phyloP scores from a whole-genome alignment of 2,329 filamentous ascomycete species.

The Alternaria ethzedia region DNA sequence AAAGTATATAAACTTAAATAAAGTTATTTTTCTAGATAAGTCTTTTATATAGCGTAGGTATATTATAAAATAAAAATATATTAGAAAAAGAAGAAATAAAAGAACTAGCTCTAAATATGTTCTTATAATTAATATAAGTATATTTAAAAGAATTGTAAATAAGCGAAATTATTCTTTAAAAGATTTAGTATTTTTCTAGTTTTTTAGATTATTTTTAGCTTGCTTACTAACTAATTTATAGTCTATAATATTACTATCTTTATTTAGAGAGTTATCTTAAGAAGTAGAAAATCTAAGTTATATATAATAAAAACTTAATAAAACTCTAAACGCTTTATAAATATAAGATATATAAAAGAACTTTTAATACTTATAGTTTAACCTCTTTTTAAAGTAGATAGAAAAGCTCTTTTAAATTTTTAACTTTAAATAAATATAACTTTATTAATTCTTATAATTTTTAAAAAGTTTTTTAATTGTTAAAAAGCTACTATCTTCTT shows the following conservation, averaged over 20 bases:
- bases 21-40: background rate
- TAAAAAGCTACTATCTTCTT: too few relatives aligned
- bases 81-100: background rate
- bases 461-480: too few relatives aligned
- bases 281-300: background rate
- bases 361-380: too few relatives aligned
- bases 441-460: too few relatives aligned
- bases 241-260: background rate
- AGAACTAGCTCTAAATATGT: background rate
- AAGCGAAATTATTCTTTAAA: background rate
- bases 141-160: background rate
- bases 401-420: too few relatives aligned
- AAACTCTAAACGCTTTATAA: too few relatives aligned
- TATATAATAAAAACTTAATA: too few relatives aligned
- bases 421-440: too few relatives aligned
- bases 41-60: too few relatives aligned
- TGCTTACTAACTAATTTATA: background rate
- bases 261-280: background rate
- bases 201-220: background rate
- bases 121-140: background rate
- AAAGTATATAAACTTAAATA: background rate
- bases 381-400: too few relatives aligned
- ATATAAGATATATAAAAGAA: too few relatives aligned
- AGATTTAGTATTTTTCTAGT: background rate
- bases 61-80: too few relatives aligned